phyloP scores from a whole-genome alignment of 2,329 filamentous ascomycete genomes.

The Calonectria pteridis region DNA sequence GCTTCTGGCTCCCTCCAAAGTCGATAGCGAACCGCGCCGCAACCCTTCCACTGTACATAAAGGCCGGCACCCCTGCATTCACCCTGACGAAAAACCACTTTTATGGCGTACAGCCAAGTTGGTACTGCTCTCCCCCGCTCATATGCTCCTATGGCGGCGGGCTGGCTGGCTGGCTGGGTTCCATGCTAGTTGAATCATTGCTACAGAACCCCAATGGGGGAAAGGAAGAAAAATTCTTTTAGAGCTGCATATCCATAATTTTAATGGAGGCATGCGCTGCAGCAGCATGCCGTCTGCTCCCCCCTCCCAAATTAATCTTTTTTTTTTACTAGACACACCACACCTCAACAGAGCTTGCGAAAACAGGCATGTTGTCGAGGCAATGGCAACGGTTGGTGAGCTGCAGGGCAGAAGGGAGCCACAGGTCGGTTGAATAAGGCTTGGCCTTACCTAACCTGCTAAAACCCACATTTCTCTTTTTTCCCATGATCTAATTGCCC shows the following conservation, averaged over 20 bases:
- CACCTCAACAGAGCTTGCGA: neutral
- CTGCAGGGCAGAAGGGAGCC: slow-evolving; percentile 17
- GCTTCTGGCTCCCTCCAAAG: slow-evolving; percentile 2
- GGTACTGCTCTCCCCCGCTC: slow-evolving; percentile 4
- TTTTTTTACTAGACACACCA: slow-evolving; percentile 23
- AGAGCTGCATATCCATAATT: slow-evolving; percentile 16
- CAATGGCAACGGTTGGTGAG: slow-evolving; percentile 10
- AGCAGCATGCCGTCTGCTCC: slow-evolving; percentile 6
- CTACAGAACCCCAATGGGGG: slow-evolving; percentile 12
- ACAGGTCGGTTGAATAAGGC: slow-evolving; percentile 13
- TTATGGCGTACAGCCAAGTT: slow-evolving; percentile 8
- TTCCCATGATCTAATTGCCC: neutral
- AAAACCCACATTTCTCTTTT: slow-evolving; percentile 9
- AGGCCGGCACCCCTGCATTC: slow-evolving; percentile 13
- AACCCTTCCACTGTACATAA: neutral
- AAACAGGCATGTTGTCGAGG: neutral
- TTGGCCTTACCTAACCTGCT: neutral
- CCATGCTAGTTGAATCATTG: slow-evolving; percentile 1
- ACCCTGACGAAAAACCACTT: slow-evolving; percentile 12
- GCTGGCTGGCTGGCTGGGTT: neutral
- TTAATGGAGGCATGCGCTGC: slow-evolving; percentile 10
- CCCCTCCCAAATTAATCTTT: neutral
- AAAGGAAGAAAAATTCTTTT: neutral
- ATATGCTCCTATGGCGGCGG: neutral
- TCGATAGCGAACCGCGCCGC: slow-evolving; percentile 9